Evolutionary conservation across 306 rosid species (phyloP).

Genomic region (Cucurbita argyrosperma): DNA sequence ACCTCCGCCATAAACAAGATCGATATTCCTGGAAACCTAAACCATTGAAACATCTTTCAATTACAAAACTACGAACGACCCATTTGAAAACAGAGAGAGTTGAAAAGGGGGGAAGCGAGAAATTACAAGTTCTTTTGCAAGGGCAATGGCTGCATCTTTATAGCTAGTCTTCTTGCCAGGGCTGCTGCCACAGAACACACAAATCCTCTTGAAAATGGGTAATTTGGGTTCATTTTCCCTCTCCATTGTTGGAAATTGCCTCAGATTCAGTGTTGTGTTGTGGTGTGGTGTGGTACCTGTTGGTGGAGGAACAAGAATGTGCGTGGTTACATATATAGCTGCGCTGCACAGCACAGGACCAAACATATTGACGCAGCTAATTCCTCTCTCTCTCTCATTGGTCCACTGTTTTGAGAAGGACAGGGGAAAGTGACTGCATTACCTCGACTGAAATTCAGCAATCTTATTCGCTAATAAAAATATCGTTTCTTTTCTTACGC

Average conservation of each 20-base stretch:
- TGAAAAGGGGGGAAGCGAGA: background rate
- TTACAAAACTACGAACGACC: background rate
- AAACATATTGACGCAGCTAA: conserved; percentile 16
- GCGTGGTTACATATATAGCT: conserved; percentile 25
- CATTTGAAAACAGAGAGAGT: background rate
- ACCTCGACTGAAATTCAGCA: background rate
- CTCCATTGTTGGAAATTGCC: conserved; percentile 24
- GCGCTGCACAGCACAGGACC: conserved; percentile 5
- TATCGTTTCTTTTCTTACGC: background rate
- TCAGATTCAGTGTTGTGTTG: conserved; percentile 15
- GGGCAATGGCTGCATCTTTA: conserved; percentile 88
- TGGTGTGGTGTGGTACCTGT: conserved; percentile 9
- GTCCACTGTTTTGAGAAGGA: conserved; percentile 18
- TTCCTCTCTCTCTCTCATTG: background rate
- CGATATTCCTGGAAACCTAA: conserved; percentile 84
- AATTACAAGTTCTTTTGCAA: conserved; percentile 66
- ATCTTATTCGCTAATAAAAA: conserved; percentile 9
- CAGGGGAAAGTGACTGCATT: conserved; percentile 13
- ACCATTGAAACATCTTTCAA: conserved; percentile 26
- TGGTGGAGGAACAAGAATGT: conserved; percentile 11
- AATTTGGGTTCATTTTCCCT: conserved; percentile 24
- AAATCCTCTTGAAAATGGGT: conserved; percentile 81
- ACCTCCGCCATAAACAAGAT: conserved; percentile 96
- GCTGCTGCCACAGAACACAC: conserved; percentile 96
- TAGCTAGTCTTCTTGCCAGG: conserved; percentile 72